A percentile compares a stretch with the other conserved stretches of the same genome.
These are phyloP conservation scores for Daldinia sp. DNA, from an alignment of 2,329 filamentous ascomycete genomes.

Conservation along the genomic window DNA sequence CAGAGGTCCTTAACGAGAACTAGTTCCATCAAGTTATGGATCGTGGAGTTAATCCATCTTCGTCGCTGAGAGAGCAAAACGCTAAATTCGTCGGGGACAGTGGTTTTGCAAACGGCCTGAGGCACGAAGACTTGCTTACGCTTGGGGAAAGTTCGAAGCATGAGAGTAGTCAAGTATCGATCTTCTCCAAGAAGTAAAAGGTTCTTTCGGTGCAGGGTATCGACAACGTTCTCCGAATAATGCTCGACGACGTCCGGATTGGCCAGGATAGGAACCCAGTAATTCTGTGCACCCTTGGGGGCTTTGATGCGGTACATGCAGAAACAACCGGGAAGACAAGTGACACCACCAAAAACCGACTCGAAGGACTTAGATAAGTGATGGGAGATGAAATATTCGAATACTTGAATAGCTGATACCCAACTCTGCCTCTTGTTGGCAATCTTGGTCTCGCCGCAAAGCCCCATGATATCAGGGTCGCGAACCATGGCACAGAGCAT, in stretches of 20 bases:
- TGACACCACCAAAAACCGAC: conserved; percentile 98
- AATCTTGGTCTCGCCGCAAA: conserved; percentile 99
- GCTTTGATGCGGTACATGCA: conserved; percentile 99
- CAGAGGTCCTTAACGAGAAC: conserved; percentile 95
- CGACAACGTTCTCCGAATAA: conserved; percentile 98
- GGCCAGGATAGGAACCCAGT: conserved; percentile 98
- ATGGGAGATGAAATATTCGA: conserved; percentile 99
- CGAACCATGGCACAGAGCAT: conserved; percentile 99
- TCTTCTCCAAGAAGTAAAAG: conserved; percentile 92
- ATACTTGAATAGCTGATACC: conserved; percentile 98
- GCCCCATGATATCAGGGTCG: conserved; percentile 98
- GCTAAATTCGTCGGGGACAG: conserved; percentile 90
- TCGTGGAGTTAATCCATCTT: conserved; percentile 99
- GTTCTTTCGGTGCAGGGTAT: conserved; percentile 98
- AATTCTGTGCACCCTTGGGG: conserved; percentile 97
- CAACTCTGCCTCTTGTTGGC: conserved; percentile 95
- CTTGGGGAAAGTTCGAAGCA: conserved; percentile 99
- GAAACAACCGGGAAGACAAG: conserved; percentile 97
- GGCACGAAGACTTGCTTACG: conserved; percentile 98
- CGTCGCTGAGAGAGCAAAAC: conserved; percentile 93
- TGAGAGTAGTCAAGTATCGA: conserved; percentile 94
- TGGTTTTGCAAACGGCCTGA: conserved; percentile 98
- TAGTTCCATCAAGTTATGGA: conserved; percentile 98
- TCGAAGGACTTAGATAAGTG: conserved; percentile 97
- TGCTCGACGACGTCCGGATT: conserved; percentile 99